Base-by-base conservation (phyloP, 148 eudicot species). In the Vaccinium macrocarpon region DNA sequence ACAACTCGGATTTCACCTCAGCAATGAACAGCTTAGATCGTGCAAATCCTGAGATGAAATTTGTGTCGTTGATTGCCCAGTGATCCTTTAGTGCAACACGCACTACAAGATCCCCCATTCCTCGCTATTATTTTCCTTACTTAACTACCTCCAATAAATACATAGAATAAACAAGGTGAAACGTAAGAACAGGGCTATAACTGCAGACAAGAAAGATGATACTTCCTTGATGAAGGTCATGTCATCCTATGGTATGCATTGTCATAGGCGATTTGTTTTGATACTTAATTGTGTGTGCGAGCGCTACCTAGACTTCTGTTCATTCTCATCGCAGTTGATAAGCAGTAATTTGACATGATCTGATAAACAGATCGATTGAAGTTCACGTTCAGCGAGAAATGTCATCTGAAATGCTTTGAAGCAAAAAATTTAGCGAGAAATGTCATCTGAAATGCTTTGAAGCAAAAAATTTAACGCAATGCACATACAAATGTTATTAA, bases 231-330 rank as follows among this genome's bases (percentile, higher is more conserved):
- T 95, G 70, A 92, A 88, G 91, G 86, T 90, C 84, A 93, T 97
- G 99, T 93, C 97, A 18, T 88, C 78, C 85, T 97, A 97, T 55
- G 99, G 99, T 97, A 91, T 50, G 90, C 56, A 18, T 71, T 38
- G 2, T 70, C 18, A 1, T 32, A 35, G 8, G 25, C 62, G 35
- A 61, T 18, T 51, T 6, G 12, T 29, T 29, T 53, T 19, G 5
- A 23, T 9, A 13, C 53, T 53, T 35, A 27, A 52, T 35, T n/a
- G 64, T 74, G 3, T 2, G 74, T 29, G 21, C 25, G 5, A 53
- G n/a, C 19, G 79, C 55, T 29, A 73, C 38, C 2, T 50, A 32
- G 78, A 5, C 29, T 42, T 72, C 50, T 16, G 6, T 12, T 49
- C 52, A 49, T 76, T n/a, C n/a, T 27, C 81, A 16, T 88, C 82